phyloP scores from a whole-genome alignment of 345 rosid species.

The Gossypium raimondii region DNA sequence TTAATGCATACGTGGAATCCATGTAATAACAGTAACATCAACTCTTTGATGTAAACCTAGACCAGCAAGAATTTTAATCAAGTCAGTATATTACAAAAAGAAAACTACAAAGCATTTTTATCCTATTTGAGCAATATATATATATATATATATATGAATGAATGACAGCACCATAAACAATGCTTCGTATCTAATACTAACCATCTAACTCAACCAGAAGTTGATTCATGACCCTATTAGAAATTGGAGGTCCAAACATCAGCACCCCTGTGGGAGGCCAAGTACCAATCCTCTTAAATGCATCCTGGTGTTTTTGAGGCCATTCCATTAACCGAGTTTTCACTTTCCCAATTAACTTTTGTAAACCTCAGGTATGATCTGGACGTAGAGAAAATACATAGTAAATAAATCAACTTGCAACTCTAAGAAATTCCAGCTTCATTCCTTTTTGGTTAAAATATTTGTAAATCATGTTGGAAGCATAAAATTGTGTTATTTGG shows the following conservation, averaged over 20 bases:
- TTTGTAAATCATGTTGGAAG: neutral
- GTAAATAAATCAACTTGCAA: neutral
- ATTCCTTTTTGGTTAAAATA: neutral
- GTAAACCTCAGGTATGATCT: conserved; percentile 83
- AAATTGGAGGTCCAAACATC: conserved; percentile 93
- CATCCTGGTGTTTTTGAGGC: conserved; percentile 86
- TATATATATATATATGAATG: neutral
- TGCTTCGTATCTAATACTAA: conserved; percentile 35
- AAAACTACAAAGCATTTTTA: neutral
- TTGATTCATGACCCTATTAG: conserved; percentile 93
- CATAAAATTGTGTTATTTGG: neutral
- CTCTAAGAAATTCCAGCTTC: conserved; percentile 1
- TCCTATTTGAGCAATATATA: neutral
- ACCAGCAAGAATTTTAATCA: neutral
- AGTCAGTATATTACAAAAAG: neutral
- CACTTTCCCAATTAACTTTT: conserved; percentile 88
- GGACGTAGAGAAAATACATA: conserved; percentile 11
- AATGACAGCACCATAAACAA: neutral
- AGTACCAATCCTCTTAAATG: conserved; percentile 65
- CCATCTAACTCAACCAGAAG: conserved; percentile 93
- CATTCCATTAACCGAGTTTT: conserved; percentile 75
- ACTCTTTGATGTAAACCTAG: conserved; percentile 89
- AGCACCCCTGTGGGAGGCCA: conserved; percentile 69
- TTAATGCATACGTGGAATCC: too few species aligned
- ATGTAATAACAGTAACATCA: conserved; percentile 79